phyloP scores from a whole-genome alignment of 169 alveolate species.

The Toxoplasma gondii region DNA sequence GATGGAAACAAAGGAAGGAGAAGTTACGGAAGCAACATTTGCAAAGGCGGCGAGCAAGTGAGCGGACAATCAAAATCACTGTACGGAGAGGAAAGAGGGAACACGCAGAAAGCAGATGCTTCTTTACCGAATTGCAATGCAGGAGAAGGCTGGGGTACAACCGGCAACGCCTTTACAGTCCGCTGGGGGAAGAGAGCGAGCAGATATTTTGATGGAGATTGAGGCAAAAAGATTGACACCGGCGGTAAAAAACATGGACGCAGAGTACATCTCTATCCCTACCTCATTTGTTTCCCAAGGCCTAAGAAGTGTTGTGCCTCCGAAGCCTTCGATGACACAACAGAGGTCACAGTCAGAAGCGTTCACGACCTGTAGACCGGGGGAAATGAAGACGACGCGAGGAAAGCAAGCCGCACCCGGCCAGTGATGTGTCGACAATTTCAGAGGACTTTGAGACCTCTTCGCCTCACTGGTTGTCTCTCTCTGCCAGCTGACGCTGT shows the following conservation, averaged over 20 bases:
- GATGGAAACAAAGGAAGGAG: neutral
- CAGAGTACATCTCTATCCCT: neutral
- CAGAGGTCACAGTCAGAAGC: neutral
- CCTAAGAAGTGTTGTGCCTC: neutral
- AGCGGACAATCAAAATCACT: too few species aligned
- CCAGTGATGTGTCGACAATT: neutral
- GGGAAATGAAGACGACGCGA: neutral
- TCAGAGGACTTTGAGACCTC: neutral
- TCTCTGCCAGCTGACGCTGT: neutral
- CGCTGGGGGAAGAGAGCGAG: too few species aligned
- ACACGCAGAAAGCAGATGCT: too few species aligned
- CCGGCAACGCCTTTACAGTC: too few species aligned
- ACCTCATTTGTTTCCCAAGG: neutral
- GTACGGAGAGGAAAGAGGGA: too few species aligned
- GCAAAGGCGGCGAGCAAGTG: too few species aligned
- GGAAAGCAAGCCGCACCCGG: neutral
- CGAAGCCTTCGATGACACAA: conserved; percentile 1
- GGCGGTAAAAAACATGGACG: neutral
- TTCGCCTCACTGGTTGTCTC: neutral
- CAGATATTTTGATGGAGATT: neutral
- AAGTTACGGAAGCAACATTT: too few species aligned
- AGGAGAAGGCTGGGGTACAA: too few species aligned
- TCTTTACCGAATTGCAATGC: too few species aligned
- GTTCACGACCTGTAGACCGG: neutral
- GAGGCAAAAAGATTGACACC: neutral